Conservation (phyloP, 768 basidiomycete genomes). For the Suillus plorans region DNA sequence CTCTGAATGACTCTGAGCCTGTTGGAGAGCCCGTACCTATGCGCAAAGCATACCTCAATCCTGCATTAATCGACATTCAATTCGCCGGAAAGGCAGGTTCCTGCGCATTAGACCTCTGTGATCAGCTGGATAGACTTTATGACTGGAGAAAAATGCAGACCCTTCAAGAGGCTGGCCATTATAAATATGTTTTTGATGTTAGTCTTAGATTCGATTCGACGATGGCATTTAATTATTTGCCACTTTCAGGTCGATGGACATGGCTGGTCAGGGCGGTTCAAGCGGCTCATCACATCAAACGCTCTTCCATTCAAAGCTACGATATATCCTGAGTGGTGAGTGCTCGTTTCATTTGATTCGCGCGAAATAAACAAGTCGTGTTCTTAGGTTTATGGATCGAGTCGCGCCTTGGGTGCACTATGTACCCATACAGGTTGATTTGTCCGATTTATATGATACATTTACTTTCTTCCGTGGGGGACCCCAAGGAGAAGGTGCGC, state of each 20-base stretch:
- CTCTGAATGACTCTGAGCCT: conserved; percentile 22
- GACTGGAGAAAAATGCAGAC: conserved; percentile 48
- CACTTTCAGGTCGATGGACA: conserved; percentile 55
- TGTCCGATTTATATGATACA: conserved; percentile 68
- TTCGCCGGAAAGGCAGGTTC: conserved; percentile 39
- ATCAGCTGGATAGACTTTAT: conserved; percentile 43
- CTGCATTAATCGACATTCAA: conserved; percentile 61
- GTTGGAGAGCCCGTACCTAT: conserved; percentile 36
- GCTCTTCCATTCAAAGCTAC: conserved; percentile 69
- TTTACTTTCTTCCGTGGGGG: conserved; percentile 73
- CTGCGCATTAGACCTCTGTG: conserved; percentile 36
- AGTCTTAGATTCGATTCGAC: conserved; percentile 16
- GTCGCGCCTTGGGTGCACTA: conserved; percentile 74
- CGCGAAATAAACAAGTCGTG: background rate
- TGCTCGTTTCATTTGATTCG: background rate
- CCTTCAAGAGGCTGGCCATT: conserved; percentile 49
- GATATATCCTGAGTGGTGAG: conserved; percentile 72
- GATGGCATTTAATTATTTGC: background rate
- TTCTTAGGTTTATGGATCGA: conserved; percentile 52
- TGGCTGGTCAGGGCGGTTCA: conserved; percentile 72
- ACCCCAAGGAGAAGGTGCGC: conserved; percentile 52
- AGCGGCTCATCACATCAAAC: conserved; percentile 60
- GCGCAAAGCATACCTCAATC: conserved; percentile 43
- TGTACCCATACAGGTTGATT: conserved; percentile 64
- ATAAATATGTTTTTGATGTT: conserved; percentile 63